Percentiles rank a stretch among this genome's conserved stretches.
Conservation (phyloP, 305 asterid species). For the Striga hermonthica region DNA sequence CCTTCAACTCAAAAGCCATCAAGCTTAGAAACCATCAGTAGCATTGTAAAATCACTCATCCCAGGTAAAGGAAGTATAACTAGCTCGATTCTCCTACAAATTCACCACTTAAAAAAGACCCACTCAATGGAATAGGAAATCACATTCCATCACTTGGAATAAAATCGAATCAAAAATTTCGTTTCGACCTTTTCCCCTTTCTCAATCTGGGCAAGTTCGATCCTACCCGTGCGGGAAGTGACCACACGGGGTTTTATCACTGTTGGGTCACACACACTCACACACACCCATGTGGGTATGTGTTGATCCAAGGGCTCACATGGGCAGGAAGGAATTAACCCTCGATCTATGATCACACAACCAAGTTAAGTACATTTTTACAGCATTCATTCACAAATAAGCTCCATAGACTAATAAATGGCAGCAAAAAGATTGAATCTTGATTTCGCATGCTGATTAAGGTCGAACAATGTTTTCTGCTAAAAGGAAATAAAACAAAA, state of each 20-base stretch:
- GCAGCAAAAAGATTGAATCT: neutral
- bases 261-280: no score
- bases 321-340: no score
- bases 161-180: constrained; percentile 6
- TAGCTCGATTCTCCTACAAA: neutral
- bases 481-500: neutral
- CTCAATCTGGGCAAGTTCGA: neutral
- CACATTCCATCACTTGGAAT: constrained; percentile 18
- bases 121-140: neutral
- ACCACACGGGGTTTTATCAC: no score
- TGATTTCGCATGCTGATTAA: neutral
- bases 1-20: neutral
- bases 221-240: no score
- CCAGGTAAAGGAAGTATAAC: neutral
- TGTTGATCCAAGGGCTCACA: no score
- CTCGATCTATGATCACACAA: no score
- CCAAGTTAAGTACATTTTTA: no score
- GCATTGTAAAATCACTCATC: neutral
- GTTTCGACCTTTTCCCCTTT: neutral
- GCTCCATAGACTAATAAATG: neutral
- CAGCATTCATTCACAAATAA: no score
- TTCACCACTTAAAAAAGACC: neutral
- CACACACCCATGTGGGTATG: no score
- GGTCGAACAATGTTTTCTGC: neutral
- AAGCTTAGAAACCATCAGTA: neutral